Base-by-base conservation (phyloP, 2,329 filamentous ascomycete species). In the Eutypa lata region DNA sequence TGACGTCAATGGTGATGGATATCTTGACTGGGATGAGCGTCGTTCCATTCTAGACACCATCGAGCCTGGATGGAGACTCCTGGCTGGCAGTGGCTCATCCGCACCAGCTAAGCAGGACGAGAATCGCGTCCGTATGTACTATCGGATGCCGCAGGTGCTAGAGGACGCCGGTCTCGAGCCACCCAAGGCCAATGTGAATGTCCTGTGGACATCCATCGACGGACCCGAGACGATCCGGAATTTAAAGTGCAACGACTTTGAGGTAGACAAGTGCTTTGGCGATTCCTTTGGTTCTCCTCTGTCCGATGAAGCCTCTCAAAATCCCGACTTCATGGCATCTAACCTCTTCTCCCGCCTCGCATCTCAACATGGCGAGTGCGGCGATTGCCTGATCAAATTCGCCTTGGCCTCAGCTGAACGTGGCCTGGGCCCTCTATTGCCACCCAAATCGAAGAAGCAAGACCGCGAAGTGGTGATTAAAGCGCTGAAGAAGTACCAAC, bases 201-300 rank as follows among this genome's bases (percentile, higher is more conserved):
- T 72, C 2, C 59, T 70, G 6, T 75, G 73, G 73, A 76, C 73
- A 13, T 71, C 71, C 11, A 53, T 74, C 7, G 73, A 75, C 55
- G 73, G 73, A 0, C 73, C 73, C 16, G 61, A 63, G 26, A 68
- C 69, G 26, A 72, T 74, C 50, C 68, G 68, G 40, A 68, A 70
- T 48, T 61, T 72, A 46, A 71, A 74, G 48, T 75, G 73, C 56
- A 60, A 66, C 60, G 66, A 70, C 14, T 75, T 74, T 57, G 66
- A 67, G 44, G 66, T 72, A 14, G 70, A 73, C 57, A 71, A 73
- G 51, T 75, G 73, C 56, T 52, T 75, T 11, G 71, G 68, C 1
- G 72, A 72, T n/a, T 71, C 72, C 0, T 75, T 75, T 53, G 71
- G 66, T 1, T 68, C 68, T 6, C 51, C 65, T 6, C 55, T 65